phyloP scores from a whole-genome alignment of 192 early-diverging fungal species.

The Podila horticola region DNA sequence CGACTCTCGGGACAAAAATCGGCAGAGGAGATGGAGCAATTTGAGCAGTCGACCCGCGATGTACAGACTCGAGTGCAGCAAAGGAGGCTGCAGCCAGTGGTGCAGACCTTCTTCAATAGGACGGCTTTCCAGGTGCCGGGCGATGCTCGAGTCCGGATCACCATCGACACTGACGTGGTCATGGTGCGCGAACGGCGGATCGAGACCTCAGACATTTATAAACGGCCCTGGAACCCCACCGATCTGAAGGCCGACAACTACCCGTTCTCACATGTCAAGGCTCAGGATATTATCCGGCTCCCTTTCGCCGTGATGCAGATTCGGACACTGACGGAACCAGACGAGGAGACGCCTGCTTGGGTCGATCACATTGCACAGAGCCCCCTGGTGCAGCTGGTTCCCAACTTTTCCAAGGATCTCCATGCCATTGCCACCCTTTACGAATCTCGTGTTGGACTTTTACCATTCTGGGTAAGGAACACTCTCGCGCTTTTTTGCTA shows the following conservation, averaged over 20 bases:
- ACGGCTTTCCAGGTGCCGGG: slow-evolving; percentile 92
- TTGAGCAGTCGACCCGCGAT: slow-evolving; percentile 66
- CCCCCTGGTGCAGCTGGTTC: slow-evolving; percentile 80
- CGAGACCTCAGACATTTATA: slow-evolving; percentile 46
- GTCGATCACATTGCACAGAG: slow-evolving; percentile 76
- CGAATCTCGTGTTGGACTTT: slow-evolving; percentile 54
- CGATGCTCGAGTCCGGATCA: slow-evolving; percentile 84
- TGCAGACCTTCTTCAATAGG: slow-evolving; percentile 89
- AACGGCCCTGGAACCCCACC: slow-evolving; percentile 70
- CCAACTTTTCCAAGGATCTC: slow-evolving; percentile 89
- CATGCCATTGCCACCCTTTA: slow-evolving; percentile 77
- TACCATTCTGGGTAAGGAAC: slow-evolving; percentile 58
- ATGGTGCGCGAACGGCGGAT: slow-evolving; percentile 84
- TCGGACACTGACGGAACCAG: slow-evolving; percentile 82
- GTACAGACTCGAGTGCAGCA: slow-evolving; percentile 66
- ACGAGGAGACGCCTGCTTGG: slow-evolving; percentile 81
- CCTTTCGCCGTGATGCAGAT: slow-evolving; percentile 90
- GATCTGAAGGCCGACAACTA: slow-evolving; percentile 73
- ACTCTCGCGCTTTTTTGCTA: slow-evolving; percentile 66
- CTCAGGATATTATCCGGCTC: slow-evolving; percentile 71
- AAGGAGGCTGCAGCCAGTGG: slow-evolving; percentile 71
- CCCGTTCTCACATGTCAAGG: slow-evolving; percentile 75
- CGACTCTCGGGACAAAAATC: slow-evolving; percentile 67
- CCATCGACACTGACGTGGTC: slow-evolving; percentile 86
- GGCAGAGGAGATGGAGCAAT: slow-evolving; percentile 69